Conservation (phyloP, 305 asterid species). For the Fraxinus ornus region DNA sequence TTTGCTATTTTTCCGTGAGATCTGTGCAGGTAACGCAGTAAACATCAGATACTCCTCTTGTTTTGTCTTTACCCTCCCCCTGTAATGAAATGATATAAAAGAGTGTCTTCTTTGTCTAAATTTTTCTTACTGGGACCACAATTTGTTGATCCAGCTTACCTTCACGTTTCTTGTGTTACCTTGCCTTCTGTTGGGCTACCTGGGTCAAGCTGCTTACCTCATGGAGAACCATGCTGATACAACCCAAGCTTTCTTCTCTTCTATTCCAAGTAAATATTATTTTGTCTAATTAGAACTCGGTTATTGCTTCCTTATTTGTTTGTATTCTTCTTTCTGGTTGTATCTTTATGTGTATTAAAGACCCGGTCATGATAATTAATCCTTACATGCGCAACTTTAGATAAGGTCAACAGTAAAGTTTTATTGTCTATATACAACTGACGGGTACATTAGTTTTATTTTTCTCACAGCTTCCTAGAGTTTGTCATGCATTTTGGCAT, state of each 20-base stretch:
- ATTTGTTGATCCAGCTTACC: constrained; percentile 71
- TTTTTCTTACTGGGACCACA: constrained; percentile 26
- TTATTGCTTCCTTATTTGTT: background rate
- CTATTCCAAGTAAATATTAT: constrained; percentile 77
- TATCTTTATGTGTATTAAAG: background rate
- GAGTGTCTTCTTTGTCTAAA: background rate
- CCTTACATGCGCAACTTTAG: constrained; percentile 4
- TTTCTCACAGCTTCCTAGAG: constrained; percentile 16
- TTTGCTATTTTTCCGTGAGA: constrained; percentile 95
- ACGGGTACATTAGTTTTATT: background rate
- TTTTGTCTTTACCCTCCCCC: constrained; percentile 7
- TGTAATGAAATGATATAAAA: background rate
- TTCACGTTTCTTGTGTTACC: constrained; percentile 90
- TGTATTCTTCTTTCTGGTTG: background rate
- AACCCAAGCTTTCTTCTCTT: constrained; percentile 94
- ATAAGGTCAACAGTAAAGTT: constrained; percentile 3
- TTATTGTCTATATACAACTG: constrained; percentile 4
- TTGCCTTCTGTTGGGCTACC: constrained; percentile 97
- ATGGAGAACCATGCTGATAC: constrained; percentile 96
- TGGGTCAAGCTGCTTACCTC: constrained; percentile 99
- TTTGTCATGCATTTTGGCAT: background rate
- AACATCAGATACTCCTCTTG: constrained; percentile 19
- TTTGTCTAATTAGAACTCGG: constrained; percentile 22
- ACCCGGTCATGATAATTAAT: constrained; percentile 13
- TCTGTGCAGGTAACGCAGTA: constrained; percentile 79